Evolutionary conservation across 192 early-diverging fungal genomes (phyloP).

Genomic region (Coemansia javaensis): DNA sequence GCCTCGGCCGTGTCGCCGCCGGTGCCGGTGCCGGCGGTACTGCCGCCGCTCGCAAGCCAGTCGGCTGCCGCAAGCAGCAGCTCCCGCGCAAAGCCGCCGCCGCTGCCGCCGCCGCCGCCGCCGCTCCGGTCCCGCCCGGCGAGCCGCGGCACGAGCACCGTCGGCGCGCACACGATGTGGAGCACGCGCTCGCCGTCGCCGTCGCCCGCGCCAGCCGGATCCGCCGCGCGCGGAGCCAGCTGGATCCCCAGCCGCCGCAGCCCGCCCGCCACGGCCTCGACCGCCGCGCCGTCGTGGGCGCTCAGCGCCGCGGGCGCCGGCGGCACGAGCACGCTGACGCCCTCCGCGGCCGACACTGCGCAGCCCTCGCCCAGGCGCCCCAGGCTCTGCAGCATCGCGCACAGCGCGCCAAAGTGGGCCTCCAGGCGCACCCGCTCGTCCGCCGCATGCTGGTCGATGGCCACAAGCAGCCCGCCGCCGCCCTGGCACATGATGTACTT

Average conservation of each 20-base stretch:
- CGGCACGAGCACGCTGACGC: constrained; percentile 34
- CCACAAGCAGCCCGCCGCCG: constrained; percentile 19
- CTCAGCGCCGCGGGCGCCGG: constrained; percentile 12
- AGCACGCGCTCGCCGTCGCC: neutral
- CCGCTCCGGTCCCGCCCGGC: neutral
- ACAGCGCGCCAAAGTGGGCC: constrained; percentile 9
- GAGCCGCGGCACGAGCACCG: constrained; percentile 29
- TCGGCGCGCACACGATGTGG: constrained; percentile 20
- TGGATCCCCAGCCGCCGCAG: constrained; percentile 26
- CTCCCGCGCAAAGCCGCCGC: constrained; percentile 14
- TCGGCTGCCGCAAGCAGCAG: constrained; percentile 16
- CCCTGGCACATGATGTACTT: constrained; percentile 41
- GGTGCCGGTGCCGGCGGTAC: too few species aligned
- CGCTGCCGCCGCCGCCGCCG: neutral
- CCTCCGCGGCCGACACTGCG: constrained; percentile 13
- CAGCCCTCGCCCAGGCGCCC: neutral
- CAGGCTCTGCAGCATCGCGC: constrained; percentile 4
- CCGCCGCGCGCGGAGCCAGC: neutral
- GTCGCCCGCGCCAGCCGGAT: neutral
- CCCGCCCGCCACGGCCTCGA: neutral
- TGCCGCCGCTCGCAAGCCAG: constrained; percentile 6
- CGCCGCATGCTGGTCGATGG: constrained; percentile 50
- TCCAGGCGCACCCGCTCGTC: constrained; percentile 48
- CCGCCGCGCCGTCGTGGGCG: constrained; percentile 6
- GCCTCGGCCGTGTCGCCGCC: neutral